phyloP scores from a whole-genome alignment of 441 rosid species.

The Metrosideros polymorpha region DNA sequence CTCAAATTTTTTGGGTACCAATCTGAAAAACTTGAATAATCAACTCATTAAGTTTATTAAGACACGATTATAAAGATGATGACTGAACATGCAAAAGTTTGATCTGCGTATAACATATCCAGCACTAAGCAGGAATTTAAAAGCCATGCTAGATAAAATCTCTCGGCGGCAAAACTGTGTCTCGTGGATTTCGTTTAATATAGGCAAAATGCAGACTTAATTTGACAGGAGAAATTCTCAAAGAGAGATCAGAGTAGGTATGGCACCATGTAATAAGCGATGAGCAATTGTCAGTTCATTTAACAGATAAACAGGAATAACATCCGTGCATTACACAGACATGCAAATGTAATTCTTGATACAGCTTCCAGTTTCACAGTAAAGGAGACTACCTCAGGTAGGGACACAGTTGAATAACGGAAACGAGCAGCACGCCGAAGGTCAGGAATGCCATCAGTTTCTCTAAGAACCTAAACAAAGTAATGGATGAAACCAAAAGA shows the following conservation, averaged over 20 bases:
- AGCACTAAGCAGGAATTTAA: neutral
- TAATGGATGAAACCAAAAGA: slow-evolving; percentile 7
- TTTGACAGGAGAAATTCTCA: neutral
- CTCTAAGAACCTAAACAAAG: slow-evolving; percentile 59
- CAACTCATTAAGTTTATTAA: neutral
- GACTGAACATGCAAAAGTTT: neutral
- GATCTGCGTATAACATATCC: neutral
- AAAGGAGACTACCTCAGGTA: slow-evolving; percentile 64
- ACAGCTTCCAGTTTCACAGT: neutral
- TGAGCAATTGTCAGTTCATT: neutral
- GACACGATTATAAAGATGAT: neutral
- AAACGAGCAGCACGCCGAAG: slow-evolving; percentile 83
- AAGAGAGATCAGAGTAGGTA: neutral
- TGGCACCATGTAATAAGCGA: neutral
- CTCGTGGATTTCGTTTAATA: neutral
- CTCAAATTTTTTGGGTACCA: neutral
- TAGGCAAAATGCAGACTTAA: neutral
- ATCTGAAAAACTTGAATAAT: neutral
- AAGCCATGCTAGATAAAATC: neutral
- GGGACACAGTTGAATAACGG: slow-evolving; percentile 66
- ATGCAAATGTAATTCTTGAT: neutral
- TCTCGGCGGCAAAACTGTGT: neutral
- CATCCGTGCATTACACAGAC: neutral
- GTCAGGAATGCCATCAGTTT: slow-evolving; percentile 89
- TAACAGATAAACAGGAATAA: neutral